Base-by-base conservation (phyloP, 805 yeast genomes). In the Clavispora carvajalis region DNA sequence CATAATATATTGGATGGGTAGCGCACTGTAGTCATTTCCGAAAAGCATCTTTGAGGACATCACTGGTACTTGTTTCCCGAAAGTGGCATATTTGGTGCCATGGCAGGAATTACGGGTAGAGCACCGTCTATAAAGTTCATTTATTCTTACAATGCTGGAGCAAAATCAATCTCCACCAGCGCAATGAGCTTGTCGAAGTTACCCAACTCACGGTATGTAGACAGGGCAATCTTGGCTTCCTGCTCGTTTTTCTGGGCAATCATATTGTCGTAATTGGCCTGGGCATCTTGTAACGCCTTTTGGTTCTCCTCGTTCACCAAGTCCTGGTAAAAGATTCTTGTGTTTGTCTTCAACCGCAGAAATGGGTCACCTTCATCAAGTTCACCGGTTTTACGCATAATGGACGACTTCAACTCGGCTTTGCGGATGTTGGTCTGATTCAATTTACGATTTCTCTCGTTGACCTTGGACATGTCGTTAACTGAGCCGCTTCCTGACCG, bases 341-440 rank as follows among this genome's bases (percentile, higher is more conserved):
- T 86, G 46, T 80, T 84, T 1, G 98, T 91, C 59, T 86, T 83
- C 57, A 93, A 75, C 60, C 98, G 80, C 50, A 85, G 79, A 63
- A 93, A 93, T 17, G 99, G 98, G 65, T 93, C 86, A 7, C 71
- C 71, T 52, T 73, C 77, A 39, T 77, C 70, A 42, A 64, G 63
- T 33, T 52, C 68, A 41, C 71, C 49, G 12, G 48, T 36, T 51
- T 63, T 78, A 49, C 81, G 74, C 57, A 65, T 68, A 39, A 77
- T 82, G 16, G 75, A 73, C 36, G 84, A 79, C 51, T 71, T 70
- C 33, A 79, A 62, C 59, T 90, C 97, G 0, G 95, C 96, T 53
- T 76, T 74, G 55, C 95, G 80, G 51, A 89, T 79, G 36, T 77
- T 77, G 38, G 80, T 80, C 58, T 80, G 81, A 62, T 91, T 91